These are phyloP conservation scores for Xylaria sp. DNA, from an alignment of 2,329 filamentous ascomycete species.

Conservation along the genomic window DNA sequence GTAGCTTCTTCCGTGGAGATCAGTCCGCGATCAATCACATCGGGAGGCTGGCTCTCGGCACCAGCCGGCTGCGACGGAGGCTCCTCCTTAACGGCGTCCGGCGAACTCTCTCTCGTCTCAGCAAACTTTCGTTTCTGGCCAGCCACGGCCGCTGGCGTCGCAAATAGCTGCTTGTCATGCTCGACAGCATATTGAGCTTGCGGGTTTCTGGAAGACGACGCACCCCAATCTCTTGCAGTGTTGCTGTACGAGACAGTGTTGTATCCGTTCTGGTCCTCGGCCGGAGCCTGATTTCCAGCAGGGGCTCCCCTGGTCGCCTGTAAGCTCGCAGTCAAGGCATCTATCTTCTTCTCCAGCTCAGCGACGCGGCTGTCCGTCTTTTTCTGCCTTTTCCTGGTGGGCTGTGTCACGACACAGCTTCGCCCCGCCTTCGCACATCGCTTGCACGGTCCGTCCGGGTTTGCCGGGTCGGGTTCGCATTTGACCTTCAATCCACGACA, in stretches of 20 bases:
- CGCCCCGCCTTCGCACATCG: slow-evolving; percentile 82
- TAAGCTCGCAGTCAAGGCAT: slow-evolving; percentile 80
- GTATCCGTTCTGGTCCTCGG: slow-evolving; percentile 26
- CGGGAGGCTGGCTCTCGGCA: slow-evolving; percentile 39
- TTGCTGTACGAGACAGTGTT: slow-evolving; percentile 1
- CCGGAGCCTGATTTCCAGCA: slow-evolving; percentile 9
- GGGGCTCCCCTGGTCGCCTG: slow-evolving; percentile 53
- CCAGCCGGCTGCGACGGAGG: slow-evolving; percentile 18
- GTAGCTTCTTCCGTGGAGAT: slow-evolving; percentile 58
- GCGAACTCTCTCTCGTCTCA: slow-evolving; percentile 27
- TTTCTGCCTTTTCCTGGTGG: slow-evolving; percentile 78
- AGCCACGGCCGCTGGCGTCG: slow-evolving; percentile 28
- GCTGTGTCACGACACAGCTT: slow-evolving; percentile 75
- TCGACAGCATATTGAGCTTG: slow-evolving; percentile 18
- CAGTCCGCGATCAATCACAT: slow-evolving; percentile 62
- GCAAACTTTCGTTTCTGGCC: slow-evolving; percentile 47
- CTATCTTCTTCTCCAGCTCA: slow-evolving; percentile 90
- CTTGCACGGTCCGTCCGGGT: slow-evolving; percentile 67
- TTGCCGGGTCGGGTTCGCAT: slow-evolving; percentile 73
- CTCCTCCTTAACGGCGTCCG: slow-evolving; percentile 29
- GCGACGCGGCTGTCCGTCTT: slow-evolving; percentile 89
- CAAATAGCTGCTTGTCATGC: slow-evolving; percentile 18
- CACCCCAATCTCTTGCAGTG: slow-evolving; percentile 29
- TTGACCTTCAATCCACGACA: slow-evolving; percentile 80
- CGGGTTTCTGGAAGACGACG: slow-evolving; percentile 21